A percentile compares a stretch with the other conserved stretches of the same genome.
Conservation (phyloP, 257 asterid genomes). For the Coffea canephora region DNA sequence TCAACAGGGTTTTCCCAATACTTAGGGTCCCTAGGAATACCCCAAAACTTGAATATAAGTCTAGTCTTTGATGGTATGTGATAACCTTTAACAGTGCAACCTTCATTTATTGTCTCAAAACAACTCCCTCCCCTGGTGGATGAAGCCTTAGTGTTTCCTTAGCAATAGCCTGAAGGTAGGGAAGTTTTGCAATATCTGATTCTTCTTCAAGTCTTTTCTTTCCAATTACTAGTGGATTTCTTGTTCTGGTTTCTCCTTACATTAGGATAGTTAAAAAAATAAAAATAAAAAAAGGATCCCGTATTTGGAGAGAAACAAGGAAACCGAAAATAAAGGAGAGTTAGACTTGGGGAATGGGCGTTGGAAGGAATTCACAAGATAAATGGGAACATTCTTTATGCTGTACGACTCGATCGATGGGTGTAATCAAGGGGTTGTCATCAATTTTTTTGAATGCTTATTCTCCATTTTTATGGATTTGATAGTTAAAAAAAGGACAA, state of each 20-base stretch:
- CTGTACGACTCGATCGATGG: too few relatives aligned
- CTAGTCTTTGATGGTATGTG: conserved; percentile 45
- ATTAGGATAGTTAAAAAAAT: conserved; percentile 43
- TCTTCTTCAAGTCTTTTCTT: conserved; percentile 43
- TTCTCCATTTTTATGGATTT: too few relatives aligned
- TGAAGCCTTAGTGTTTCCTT: conserved; percentile 38
- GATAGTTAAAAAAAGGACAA: too few relatives aligned
- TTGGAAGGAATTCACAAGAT: too few relatives aligned
- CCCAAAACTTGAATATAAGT: conserved; percentile 58
- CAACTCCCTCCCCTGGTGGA: conserved; percentile 64
- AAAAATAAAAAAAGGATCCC: too few relatives aligned
- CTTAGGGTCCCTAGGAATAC: conserved; percentile 46
- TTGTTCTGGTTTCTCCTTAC: conserved; percentile 36
- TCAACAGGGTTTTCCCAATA: too few relatives aligned
- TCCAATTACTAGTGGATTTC: conserved; percentile 51
- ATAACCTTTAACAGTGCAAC: conserved; percentile 51
- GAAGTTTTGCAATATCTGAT: conserved; percentile 52
- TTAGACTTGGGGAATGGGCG: too few relatives aligned
- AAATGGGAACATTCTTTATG: too few relatives aligned
- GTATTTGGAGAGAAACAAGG: too few relatives aligned
- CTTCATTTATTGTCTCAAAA: conserved; percentile 39
- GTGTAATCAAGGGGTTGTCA: too few relatives aligned
- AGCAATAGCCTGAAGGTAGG: conserved; percentile 49
- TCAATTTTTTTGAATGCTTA: too few relatives aligned
- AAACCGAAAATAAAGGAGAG: too few relatives aligned